These are phyloP conservation scores for Rhamnella rubrinervis DNA, from an alignment of 331 rosid species.

Conservation along the genomic window DNA sequence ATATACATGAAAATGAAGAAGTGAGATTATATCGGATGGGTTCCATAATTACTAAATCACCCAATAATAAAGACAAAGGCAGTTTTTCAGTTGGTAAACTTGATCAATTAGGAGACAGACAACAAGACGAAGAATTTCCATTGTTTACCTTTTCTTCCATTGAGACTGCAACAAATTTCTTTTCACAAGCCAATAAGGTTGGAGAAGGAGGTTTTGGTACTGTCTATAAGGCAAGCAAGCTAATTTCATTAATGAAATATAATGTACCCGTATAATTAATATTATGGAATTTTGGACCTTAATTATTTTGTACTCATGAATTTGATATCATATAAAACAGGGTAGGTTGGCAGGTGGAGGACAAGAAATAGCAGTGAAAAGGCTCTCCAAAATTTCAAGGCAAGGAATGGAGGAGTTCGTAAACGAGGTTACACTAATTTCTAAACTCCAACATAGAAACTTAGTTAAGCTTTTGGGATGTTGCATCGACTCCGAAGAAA, in stretches of 20 bases:
- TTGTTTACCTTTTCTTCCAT: conserved; percentile 10
- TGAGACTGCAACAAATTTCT: conserved; percentile 9
- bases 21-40: conserved; percentile 8
- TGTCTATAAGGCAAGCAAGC: conserved; percentile 4
- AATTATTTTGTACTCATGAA: no score
- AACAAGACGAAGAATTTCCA: conserved; percentile 8
- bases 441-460: conserved; percentile 25
- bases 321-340: background rate
- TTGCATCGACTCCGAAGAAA: conserved; percentile 23
- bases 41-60: conserved; percentile 1
- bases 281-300: background rate
- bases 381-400: conserved; percentile 11
- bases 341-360: conserved; percentile 13
- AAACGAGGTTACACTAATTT: conserved; percentile 15
- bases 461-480: conserved; percentile 27
- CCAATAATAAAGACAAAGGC: background rate
- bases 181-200: background rate
- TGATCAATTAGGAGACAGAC: conserved; percentile 8
- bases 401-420: conserved; percentile 23
- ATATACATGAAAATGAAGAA: background rate
- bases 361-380: conserved; percentile 24
- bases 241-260: no score
- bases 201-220: conserved; percentile 24
- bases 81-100: background rate
- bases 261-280: background rate